phyloP scores from a whole-genome alignment of 1,284 basidiomycete genomes.

The Lentinus polychrous region DNA sequence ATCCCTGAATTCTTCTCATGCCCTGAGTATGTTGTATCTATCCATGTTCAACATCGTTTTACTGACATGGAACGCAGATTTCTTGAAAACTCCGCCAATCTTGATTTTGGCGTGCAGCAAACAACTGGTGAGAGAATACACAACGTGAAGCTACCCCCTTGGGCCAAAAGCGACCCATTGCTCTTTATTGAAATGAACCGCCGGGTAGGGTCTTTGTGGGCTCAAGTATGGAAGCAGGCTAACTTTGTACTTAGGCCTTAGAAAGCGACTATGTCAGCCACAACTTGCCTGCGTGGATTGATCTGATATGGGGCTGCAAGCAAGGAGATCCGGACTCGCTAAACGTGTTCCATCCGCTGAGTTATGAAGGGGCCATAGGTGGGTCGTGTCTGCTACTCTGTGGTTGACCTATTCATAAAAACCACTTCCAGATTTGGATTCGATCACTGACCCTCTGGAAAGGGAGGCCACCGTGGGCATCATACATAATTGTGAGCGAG shows the following conservation, averaged over 20 bases:
- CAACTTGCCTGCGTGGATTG: slow-evolving; percentile 87
- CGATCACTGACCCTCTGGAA: slow-evolving; percentile 81
- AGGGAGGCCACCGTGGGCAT: slow-evolving; percentile 90
- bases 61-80: slow-evolving; percentile 38
- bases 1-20: slow-evolving; percentile 90
- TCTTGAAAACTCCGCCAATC: slow-evolving; percentile 63
- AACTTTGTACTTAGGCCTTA: slow-evolving; percentile 56
- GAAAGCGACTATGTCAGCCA: slow-evolving; percentile 89
- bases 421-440: slow-evolving; percentile 61
- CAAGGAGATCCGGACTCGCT: slow-evolving; percentile 75
- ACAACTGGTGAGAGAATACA: slow-evolving; percentile 79
- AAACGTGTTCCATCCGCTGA: slow-evolving; percentile 92
- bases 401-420: not conserved
- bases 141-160: slow-evolving; percentile 85
- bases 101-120: slow-evolving; percentile 84
- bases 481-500: slow-evolving; percentile 81
- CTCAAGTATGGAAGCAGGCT: not conserved
- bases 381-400: slow-evolving; percentile 9
- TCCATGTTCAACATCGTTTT: not conserved
- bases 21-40: slow-evolving; percentile 46
- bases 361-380: slow-evolving; percentile 91
- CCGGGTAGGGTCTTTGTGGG: slow-evolving; percentile 34
- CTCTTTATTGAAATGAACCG: slow-evolving; percentile 83
- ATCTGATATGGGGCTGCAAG: slow-evolving; percentile 85
- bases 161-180: slow-evolving; percentile 83